A percentile compares a stretch with the other conserved stretches of the same genome.
These are phyloP conservation scores for Aegilops umbellulata DNA, from an alignment of 176 grass and related monocot genomes.

Conservation along the genomic window DNA sequence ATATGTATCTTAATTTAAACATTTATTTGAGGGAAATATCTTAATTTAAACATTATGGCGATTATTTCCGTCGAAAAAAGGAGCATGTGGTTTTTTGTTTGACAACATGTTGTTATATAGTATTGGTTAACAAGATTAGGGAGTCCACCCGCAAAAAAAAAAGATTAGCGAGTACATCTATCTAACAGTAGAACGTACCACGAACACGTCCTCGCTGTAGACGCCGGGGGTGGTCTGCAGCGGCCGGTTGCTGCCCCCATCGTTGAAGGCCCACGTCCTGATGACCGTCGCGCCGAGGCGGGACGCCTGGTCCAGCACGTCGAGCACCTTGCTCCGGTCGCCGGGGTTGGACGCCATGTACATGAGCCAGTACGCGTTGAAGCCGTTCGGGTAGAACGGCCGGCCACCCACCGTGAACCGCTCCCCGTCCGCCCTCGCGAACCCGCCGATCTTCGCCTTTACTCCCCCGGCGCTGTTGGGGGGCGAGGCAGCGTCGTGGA, in stretches of 20 bases:
- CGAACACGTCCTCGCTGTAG: slow-evolving; percentile 69
- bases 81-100: no score
- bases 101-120: no score
- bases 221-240: slow-evolving; percentile 72
- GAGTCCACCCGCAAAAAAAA: no score
- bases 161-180: no score
- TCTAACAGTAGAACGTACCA: slow-evolving; percentile 21
- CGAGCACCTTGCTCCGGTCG: slow-evolving; percentile 53
- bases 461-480: neutral
- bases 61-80: no score
- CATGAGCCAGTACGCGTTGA: slow-evolving; percentile 69
- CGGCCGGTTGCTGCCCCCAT: slow-evolving; percentile 54
- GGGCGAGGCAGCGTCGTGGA: no score
- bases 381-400: slow-evolving; percentile 10
- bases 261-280: slow-evolving; percentile 85
- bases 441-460: neutral
- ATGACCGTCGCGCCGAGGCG: slow-evolving; percentile 46
- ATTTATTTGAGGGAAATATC: no score
- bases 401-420: neutral
- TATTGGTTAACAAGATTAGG: no score
- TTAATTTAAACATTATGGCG: no score
- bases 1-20: no score
- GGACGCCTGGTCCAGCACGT: slow-evolving; percentile 43
- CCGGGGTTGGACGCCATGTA: slow-evolving; percentile 52
- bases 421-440: neutral